These are phyloP conservation scores for Datura wrightii DNA, from an alignment of 257 asterid species.

Conservation along the genomic window DNA sequence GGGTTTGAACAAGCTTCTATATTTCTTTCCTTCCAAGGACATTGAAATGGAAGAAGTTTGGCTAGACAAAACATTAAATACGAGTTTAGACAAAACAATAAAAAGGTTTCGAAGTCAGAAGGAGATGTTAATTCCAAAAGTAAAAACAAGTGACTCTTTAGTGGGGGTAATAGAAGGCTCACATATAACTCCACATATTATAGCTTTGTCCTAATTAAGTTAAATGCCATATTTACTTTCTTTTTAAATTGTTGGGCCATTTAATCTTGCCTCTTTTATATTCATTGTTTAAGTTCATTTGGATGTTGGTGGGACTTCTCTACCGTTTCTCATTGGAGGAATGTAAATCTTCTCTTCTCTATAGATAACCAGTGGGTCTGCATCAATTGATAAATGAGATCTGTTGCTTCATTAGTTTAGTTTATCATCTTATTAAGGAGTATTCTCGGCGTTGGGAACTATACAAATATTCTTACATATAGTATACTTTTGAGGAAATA, in stretches of 20 bases:
- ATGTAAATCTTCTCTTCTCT: background rate
- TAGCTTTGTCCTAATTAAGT: background rate
- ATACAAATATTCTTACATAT: background rate
- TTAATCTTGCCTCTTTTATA: background rate
- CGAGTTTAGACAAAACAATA: background rate
- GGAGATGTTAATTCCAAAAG: background rate
- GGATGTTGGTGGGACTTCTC: background rate
- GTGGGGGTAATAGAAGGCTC: slow-evolving; percentile 9
- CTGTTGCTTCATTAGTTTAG: slow-evolving; percentile 23
- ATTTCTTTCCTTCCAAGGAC: slow-evolving; percentile 6
- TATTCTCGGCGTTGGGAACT: background rate
- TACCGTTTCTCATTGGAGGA: slow-evolving; percentile 3
- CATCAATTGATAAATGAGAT: background rate
- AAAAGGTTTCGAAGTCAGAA: background rate
- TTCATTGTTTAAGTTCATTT: background rate
- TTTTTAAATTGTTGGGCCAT: slow-evolving; percentile 2
- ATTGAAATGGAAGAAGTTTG: background rate
- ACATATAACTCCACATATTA: background rate
- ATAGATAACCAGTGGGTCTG: slow-evolving; percentile 22
- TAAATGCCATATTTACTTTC: background rate
- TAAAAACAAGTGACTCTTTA: slow-evolving; percentile 2
- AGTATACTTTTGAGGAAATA: slow-evolving; percentile 1
- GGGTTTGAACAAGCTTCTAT: slow-evolving; percentile 21
- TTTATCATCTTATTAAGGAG: slow-evolving; percentile 1
- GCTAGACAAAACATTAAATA: background rate